phyloP scores from a whole-genome alignment of 768 basidiomycete species.

The Amyloporia xantha region DNA sequence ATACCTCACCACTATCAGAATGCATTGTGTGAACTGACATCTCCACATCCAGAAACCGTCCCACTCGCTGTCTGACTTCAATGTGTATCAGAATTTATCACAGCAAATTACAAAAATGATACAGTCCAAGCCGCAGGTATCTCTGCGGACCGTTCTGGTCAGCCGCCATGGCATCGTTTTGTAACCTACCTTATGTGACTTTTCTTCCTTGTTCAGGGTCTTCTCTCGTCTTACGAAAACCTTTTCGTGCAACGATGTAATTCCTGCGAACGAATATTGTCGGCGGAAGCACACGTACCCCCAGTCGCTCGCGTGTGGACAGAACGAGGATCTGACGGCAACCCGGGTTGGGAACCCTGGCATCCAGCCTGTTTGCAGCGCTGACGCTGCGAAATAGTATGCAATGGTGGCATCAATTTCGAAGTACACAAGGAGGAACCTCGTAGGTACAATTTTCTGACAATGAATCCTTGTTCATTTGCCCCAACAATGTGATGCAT shows the following conservation, averaged over 20 bases:
- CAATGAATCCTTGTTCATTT: too few relatives aligned
- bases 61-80: conserved; percentile 63
- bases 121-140: conserved; percentile 43
- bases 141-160: conserved; percentile 50
- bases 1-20: not conserved
- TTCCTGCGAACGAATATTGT: conserved; percentile 58
- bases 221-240: conserved; percentile 50
- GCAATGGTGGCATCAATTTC: not conserved
- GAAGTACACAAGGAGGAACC: too few relatives aligned
- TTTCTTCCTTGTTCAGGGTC: conserved; percentile 27
- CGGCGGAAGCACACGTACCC: conserved; percentile 64
- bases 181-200: not conserved
- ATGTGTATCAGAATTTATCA: conserved; percentile 56
- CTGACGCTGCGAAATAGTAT: not conserved
- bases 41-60: conserved; percentile 49
- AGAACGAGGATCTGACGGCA: not conserved
- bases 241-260: conserved; percentile 57
- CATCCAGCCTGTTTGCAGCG: conserved; percentile 1
- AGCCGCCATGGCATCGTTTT: conserved; percentile 1
- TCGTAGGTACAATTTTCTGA: too few relatives aligned
- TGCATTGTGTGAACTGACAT: conserved; percentile 1
- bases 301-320: conserved; percentile 38
- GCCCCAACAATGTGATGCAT: too few relatives aligned
- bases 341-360: conserved; percentile 2
- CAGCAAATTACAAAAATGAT: conserved; percentile 61